Evolutionary conservation across 805 yeast genomes (phyloP).

Genomic region (Metschnikowia baotianmanensis): DNA sequence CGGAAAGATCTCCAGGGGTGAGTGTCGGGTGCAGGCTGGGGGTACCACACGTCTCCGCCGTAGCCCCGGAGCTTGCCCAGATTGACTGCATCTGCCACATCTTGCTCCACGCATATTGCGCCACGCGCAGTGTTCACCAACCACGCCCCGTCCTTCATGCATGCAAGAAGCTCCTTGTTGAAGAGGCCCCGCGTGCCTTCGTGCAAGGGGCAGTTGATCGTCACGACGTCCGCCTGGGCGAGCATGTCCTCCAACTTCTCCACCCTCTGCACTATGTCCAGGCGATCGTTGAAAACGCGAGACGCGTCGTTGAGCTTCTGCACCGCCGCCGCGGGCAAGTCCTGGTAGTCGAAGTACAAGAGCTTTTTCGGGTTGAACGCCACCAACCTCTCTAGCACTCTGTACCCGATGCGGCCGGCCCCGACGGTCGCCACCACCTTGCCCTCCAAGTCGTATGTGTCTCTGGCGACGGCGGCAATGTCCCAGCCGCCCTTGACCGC

Average conservation of each 20-base stretch:
- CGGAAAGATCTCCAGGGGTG: slow-evolving; percentile 77
- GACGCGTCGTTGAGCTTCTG: slow-evolving; percentile 37
- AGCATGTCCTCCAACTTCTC: slow-evolving; percentile 63
- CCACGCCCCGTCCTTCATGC: slow-evolving; percentile 73
- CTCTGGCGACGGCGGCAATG: slow-evolving; percentile 68
- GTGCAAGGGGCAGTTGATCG: slow-evolving; percentile 76
- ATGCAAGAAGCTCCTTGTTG: slow-evolving; percentile 61
- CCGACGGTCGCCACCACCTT: slow-evolving; percentile 80
- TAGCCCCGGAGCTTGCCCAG: slow-evolving; percentile 72
- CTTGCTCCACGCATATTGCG: slow-evolving; percentile 70
- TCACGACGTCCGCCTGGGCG: slow-evolving; percentile 65
- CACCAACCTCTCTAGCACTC: slow-evolving; percentile 66
- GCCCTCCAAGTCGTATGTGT: slow-evolving; percentile 71
- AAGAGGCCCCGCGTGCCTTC: slow-evolving; percentile 65
- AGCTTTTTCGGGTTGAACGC: slow-evolving; percentile 75
- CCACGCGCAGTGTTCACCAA: slow-evolving; percentile 81
- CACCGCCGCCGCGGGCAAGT: slow-evolving; percentile 52
- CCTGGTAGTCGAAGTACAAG: slow-evolving; percentile 73
- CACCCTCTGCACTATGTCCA: slow-evolving; percentile 54
- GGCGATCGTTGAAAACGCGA: slow-evolving; percentile 44
- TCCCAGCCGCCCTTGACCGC: slow-evolving; percentile 65
- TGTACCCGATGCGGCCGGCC: slow-evolving; percentile 77
- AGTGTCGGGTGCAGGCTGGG: slow-evolving; percentile 77
- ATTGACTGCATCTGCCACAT: slow-evolving; percentile 69
- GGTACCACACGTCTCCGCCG: slow-evolving; percentile 85